Percentiles rank a stretch among this genome's conserved stretches.
Evolutionary conservation across 805 yeast species (phyloP).

Genomic region (Jamesozyma rosinii): DNA sequence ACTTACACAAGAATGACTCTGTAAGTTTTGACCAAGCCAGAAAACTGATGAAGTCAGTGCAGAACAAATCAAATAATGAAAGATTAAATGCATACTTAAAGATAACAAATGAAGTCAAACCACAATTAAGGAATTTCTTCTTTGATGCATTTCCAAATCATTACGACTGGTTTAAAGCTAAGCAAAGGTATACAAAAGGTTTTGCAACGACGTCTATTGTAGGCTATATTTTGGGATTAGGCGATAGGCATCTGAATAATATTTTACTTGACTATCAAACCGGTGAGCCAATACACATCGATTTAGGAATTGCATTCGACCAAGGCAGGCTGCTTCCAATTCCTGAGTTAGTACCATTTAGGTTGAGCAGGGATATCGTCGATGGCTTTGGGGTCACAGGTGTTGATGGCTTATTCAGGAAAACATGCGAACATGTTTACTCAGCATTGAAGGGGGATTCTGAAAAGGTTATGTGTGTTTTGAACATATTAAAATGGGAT

Average conservation of each 20-base stretch:
- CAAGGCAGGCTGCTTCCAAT: constrained; percentile 77
- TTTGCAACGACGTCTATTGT: constrained; percentile 78
- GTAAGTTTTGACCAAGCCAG: constrained; percentile 52
- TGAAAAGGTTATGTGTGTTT: constrained; percentile 65
- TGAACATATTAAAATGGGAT: constrained; percentile 84
- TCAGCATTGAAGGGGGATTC: constrained; percentile 54
- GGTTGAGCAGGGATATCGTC: constrained; percentile 80
- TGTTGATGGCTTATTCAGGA: constrained; percentile 62
- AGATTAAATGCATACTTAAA: constrained; percentile 39
- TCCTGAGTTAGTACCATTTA: constrained; percentile 90
- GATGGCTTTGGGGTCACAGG: constrained; percentile 94
- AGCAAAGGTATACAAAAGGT: constrained; percentile 61
- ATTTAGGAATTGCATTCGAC: constrained; percentile 92
- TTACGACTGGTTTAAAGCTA: constrained; percentile 61
- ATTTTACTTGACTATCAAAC: constrained; percentile 67
- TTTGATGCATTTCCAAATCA: constrained; percentile 56
- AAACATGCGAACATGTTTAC: constrained; percentile 65
- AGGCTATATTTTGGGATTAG: constrained; percentile 83
- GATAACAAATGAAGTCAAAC: constrained; percentile 45
- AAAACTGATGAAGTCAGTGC: constrained; percentile 49
- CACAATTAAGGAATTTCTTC: constrained; percentile 65
- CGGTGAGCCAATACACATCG: constrained; percentile 94
- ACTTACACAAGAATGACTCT: constrained; percentile 49
- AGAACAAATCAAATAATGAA: constrained; percentile 36
- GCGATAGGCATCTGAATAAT: constrained; percentile 92